These are phyloP conservation scores for Scutellaria minor DNA, from an alignment of 257 asterid genomes.

Conservation along the genomic window DNA sequence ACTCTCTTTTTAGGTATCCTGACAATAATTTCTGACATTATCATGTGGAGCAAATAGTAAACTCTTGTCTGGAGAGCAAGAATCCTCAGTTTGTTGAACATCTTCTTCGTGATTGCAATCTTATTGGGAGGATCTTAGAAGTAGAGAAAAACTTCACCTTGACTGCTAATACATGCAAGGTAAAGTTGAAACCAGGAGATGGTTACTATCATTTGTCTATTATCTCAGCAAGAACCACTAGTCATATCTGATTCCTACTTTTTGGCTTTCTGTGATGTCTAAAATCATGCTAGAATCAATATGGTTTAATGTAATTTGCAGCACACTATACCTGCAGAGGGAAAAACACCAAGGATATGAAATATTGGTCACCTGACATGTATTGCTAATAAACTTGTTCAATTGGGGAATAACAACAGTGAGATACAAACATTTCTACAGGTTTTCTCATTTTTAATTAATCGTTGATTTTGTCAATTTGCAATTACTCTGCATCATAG, in stretches of 20 bases:
- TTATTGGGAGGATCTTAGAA: constrained; percentile 72
- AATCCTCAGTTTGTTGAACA: constrained; percentile 72
- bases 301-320: constrained; percentile 44
- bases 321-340: constrained; percentile 74
- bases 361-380: constrained; percentile 89
- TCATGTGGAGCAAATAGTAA: constrained; percentile 67
- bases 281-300: constrained; percentile 16
- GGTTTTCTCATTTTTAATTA: constrained; percentile 47
- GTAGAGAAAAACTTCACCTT: constrained; percentile 67
- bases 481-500: constrained; percentile 4
- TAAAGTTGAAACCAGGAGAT: constrained; percentile 31
- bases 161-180: constrained; percentile 57
- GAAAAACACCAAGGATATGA: constrained; percentile 75
- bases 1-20: constrained; percentile 62
- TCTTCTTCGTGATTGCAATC: constrained; percentile 75
- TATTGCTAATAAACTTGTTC: constrained; percentile 80
- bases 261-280: constrained; percentile 12
- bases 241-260: constrained; percentile 4
- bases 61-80: constrained; percentile 82
- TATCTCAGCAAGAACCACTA: constrained; percentile 9
- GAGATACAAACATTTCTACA: constrained; percentile 65
- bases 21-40: constrained; percentile 88
- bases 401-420: constrained; percentile 60
- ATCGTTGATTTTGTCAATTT: constrained; percentile 10
- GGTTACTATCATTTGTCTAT: constrained; percentile 3